Conservation (phyloP, 2,329 filamentous ascomycete genomes). For the Coccinonectria pachysandricola region DNA sequence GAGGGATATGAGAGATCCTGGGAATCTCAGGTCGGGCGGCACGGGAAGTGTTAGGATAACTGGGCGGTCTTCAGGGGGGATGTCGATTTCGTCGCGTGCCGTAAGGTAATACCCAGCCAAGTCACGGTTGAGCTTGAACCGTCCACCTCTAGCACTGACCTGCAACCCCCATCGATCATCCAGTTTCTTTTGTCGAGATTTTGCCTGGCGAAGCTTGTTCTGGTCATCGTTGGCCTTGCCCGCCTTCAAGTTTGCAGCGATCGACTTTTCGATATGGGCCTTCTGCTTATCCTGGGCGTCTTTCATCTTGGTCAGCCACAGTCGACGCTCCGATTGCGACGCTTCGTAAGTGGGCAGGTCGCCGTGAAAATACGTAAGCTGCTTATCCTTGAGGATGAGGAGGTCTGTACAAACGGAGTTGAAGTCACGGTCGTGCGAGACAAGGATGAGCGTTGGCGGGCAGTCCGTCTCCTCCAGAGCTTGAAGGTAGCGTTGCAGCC, state of each 20-base stretch:
- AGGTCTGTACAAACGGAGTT: slow-evolving; percentile 68
- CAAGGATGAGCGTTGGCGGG: slow-evolving; percentile 60
- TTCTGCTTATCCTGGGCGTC: slow-evolving; percentile 74
- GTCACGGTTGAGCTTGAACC: slow-evolving; percentile 76
- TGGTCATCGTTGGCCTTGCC: slow-evolving; percentile 72
- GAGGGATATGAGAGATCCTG: slow-evolving; percentile 60
- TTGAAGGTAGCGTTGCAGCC: slow-evolving; percentile 66
- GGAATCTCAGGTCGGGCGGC: slow-evolving; percentile 62
- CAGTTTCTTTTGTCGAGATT: slow-evolving; percentile 73
- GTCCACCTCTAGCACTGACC: slow-evolving; percentile 57
- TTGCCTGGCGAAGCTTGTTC: slow-evolving; percentile 78
- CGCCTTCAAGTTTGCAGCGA: slow-evolving; percentile 62
- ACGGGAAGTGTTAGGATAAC: slow-evolving; percentile 49
- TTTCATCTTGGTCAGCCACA: slow-evolving; percentile 63
- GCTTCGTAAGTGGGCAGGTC: slow-evolving; percentile 63
- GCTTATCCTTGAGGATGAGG: slow-evolving; percentile 63
- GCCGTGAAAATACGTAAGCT: slow-evolving; percentile 64
- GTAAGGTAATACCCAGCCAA: slow-evolving; percentile 50
- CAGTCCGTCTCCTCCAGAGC: slow-evolving; percentile 39
- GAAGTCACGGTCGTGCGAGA: slow-evolving; percentile 80
- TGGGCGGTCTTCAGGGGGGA: slow-evolving; percentile 52
- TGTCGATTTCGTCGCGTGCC: slow-evolving; percentile 57
- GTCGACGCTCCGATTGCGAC: slow-evolving; percentile 55
- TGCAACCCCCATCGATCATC: slow-evolving; percentile 73
- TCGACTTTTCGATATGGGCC: slow-evolving; percentile 69